Evolutionary conservation across 805 yeast genomes (phyloP).

Genomic region (Tetrapisispora pingtungensis): DNA sequence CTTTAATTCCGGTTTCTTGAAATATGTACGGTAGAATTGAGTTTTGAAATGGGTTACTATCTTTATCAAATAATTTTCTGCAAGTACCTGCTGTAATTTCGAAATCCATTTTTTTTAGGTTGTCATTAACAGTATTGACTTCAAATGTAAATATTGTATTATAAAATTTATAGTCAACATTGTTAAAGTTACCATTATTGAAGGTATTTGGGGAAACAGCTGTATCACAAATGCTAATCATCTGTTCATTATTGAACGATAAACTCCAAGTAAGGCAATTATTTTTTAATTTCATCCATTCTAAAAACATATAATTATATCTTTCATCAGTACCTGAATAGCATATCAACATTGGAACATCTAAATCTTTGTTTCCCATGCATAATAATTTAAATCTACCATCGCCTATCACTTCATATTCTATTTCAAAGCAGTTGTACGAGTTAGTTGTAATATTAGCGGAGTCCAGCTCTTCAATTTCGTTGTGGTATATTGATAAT

Average conservation of each 20-base stretch:
- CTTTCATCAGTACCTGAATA: slow-evolving; percentile 9
- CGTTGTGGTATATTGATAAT: not conserved
- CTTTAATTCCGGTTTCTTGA: slow-evolving; percentile 24
- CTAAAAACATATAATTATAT: slow-evolving; percentile 6
- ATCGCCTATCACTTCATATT: slow-evolving; percentile 4
- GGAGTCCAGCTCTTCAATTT: not conserved
- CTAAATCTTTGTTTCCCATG: slow-evolving; percentile 7
- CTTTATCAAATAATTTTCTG: slow-evolving; percentile 8
- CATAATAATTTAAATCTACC: slow-evolving; percentile 5
- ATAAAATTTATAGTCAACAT: slow-evolving; percentile 11
- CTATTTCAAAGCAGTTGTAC: slow-evolving; percentile 8
- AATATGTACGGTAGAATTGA: slow-evolving; percentile 16
- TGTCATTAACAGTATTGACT: slow-evolving; percentile 14
- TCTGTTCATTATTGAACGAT: slow-evolving; percentile 15
- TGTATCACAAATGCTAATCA: slow-evolving; percentile 20
- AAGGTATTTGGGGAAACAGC: slow-evolving; percentile 9
- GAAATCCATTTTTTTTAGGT: slow-evolving; percentile 18
- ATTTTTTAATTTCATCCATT: slow-evolving; percentile 23
- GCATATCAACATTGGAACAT: slow-evolving; percentile 10
- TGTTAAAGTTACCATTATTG: slow-evolving; percentile 4
- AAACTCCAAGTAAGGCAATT: slow-evolving; percentile 22
- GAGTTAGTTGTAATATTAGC: slow-evolving; percentile 5
- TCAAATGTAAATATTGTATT: slow-evolving; percentile 23
- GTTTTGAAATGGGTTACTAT: slow-evolving; percentile 7
- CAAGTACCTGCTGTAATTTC: slow-evolving; percentile 23